These are phyloP conservation scores for Phytophthora pinifolia DNA, from an alignment of 352 stramenopile species.

Conservation along the genomic window DNA sequence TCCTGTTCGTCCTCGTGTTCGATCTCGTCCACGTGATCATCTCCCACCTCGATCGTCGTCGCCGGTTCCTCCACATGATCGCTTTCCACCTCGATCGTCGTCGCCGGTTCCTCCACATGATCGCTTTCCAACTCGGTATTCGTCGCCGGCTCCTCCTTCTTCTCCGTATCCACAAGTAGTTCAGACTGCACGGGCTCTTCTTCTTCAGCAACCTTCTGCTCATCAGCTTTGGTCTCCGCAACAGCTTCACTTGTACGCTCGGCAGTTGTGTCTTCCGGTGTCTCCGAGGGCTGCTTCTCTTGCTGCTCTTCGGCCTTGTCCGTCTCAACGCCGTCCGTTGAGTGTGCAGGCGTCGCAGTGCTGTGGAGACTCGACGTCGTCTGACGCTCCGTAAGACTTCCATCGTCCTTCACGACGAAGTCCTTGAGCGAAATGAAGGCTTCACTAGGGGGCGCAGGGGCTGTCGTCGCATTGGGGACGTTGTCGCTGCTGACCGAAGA, in stretches of 20 bases:
- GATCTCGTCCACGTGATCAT: constrained; percentile 8
- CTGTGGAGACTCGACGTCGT: constrained; percentile 30
- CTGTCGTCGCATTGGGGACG: not conserved
- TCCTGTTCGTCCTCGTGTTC: constrained; percentile 4
- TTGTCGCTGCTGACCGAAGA: constrained; percentile 19
- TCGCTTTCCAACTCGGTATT: not conserved
- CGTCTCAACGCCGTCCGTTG: constrained; percentile 18
- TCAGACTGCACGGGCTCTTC: constrained; percentile 3
- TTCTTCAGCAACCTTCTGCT: constrained; percentile 8
- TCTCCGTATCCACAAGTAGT: not conserved
- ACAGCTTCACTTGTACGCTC: constrained; percentile 4
- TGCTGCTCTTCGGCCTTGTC: constrained; percentile 19
- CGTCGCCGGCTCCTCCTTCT: constrained; percentile 4
- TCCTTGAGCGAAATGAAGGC: constrained; percentile 62
- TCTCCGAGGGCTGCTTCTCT: constrained; percentile 9
- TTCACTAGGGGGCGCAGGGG: constrained; percentile 6
- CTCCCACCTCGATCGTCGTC: constrained; percentile 1
- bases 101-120: not conserved
- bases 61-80: not conserved
- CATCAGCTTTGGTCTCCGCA: constrained; percentile 1
- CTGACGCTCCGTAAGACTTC: constrained; percentile 26
- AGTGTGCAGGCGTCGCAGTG: constrained; percentile 23
- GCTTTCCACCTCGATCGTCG: not conserved
- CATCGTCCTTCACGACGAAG: constrained; percentile 42
- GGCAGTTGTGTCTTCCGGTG: constrained; percentile 4